Base-by-base conservation (phyloP, 257 asterid species). In the Solanum chmielewskii region DNA sequence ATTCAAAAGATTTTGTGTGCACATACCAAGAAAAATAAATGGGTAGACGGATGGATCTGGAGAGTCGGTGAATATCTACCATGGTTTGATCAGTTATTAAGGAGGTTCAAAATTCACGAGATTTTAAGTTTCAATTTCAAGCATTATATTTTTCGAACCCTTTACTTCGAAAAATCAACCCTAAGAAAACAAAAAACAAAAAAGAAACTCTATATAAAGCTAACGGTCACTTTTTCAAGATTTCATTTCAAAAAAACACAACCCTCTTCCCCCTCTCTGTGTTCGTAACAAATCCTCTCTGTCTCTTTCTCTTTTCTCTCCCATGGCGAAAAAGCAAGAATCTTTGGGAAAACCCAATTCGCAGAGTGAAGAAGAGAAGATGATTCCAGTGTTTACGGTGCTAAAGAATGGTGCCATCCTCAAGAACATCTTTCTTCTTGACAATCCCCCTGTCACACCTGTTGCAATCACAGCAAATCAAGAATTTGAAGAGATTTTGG, bases 371-470 rank as follows among this genome's bases (percentile, higher is more conserved):
- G 75, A 41, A 35, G 98, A 94, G 89, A 92, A 89, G 90, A 92
- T 91, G 89, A 92, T 94, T 80, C 99, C 99, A n/a, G 95, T 96
- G 20, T 91, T 96, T 86, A 91, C 98, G 33, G 99, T 96, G 70
- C 71, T 93, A 85, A 96, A 94, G 88, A 93, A 93, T 93, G 87
- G 90, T 11, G 88, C 93, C 25, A 92, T 95, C 44, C 92, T 96
- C 86, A 96, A 96, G 93, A 96, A 95, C 71, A 95, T 96, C 87
- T 96, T 92, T 87, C 93, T 95, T 39, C 49, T 95, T 11, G 95
- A 94, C 47, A 86, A 84, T 41, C 95, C 94, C 62, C 62, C 62
- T 23, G 62, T 9, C 45, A 95, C 96, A 14, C 56, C 56, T 23
- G 18, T 41, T 23, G 11, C 44, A 75, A 75, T 27, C 37, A 42